These are phyloP conservation scores for Claviceps purpurea DNA, from an alignment of 2,329 filamentous ascomycete species.

Conservation along the genomic window DNA sequence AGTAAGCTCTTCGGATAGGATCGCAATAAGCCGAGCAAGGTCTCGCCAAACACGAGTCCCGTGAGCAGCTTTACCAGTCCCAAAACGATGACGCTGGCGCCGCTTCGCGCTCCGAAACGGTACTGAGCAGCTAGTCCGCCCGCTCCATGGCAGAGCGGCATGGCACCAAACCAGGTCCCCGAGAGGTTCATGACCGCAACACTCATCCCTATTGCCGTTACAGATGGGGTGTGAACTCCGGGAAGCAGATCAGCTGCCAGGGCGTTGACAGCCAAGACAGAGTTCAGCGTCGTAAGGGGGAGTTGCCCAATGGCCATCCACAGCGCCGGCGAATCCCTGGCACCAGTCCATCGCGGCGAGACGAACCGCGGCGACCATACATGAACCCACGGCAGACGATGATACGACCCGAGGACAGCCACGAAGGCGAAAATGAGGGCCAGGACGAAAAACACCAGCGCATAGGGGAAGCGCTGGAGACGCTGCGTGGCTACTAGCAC, in stretches of 20 bases:
- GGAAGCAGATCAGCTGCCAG: conserved; percentile 69
- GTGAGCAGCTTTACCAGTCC: conserved; percentile 63
- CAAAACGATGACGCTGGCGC: conserved; percentile 68
- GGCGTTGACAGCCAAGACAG: conserved; percentile 74
- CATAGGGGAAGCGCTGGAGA: conserved; percentile 60
- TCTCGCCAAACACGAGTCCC: conserved; percentile 61
- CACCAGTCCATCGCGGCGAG: conserved; percentile 19
- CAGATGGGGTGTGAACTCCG: conserved; percentile 48
- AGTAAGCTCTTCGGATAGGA: conserved; percentile 65
- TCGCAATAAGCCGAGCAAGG: conserved; percentile 55
- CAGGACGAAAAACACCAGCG: conserved; percentile 55
- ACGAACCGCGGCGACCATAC: conserved; percentile 46
- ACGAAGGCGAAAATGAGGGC: conserved; percentile 52
- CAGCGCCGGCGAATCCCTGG: conserved; percentile 19
- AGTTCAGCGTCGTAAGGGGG: conserved; percentile 85
- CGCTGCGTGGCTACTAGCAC: conserved; percentile 56
- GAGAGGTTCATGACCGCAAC: conserved; percentile 74
- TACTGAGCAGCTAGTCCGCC: conserved; percentile 85
- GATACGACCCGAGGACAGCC: conserved; percentile 18
- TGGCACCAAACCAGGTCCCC: conserved; percentile 83
- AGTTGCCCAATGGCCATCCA: conserved; percentile 70
- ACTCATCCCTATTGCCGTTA: conserved; percentile 67
- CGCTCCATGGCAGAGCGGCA: conserved; percentile 91
- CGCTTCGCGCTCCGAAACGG: conserved; percentile 80
- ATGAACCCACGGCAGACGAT: conserved; percentile 35